Conservation (phyloP, 169 alveolate species). For the Theileria sp. region DNA sequence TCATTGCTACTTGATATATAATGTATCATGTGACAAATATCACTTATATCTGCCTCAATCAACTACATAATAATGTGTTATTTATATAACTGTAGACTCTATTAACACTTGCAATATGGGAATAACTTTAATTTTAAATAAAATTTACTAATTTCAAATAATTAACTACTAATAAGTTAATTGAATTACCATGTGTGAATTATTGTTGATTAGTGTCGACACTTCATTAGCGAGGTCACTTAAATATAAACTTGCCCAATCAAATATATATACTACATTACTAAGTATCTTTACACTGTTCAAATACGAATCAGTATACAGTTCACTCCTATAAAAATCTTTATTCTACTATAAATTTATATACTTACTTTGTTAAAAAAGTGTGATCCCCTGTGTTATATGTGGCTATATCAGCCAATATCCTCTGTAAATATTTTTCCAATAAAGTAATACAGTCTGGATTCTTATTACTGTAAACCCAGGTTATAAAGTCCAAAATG, state of each 20-base stretch:
- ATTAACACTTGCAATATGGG: background rate
- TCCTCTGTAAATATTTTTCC: constrained; percentile 36
- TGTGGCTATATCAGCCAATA: constrained; percentile 28
- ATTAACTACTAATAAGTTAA: background rate
- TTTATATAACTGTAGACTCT: background rate
- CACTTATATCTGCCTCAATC: constrained; percentile 15
- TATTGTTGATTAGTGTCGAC: background rate
- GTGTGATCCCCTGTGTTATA: constrained; percentile 27
- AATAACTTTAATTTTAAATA: too few species aligned
- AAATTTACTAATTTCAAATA: background rate
- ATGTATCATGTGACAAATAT: constrained; percentile 40
- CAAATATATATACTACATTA: constrained; percentile 36
- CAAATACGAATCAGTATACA: constrained; percentile 28
- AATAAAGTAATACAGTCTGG: constrained; percentile 46
- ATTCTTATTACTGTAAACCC: constrained; percentile 40
- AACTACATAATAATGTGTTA: constrained; percentile 9
- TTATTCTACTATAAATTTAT: background rate
- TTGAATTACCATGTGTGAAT: constrained; percentile 10
- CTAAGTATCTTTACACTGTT: constrained; percentile 34
- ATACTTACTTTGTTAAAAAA: constrained; percentile 7
- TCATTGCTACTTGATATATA: constrained; percentile 39
- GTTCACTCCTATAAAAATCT: background rate
- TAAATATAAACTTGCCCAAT: constrained; percentile 41
- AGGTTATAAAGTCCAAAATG: constrained; percentile 33
- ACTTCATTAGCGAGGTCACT: constrained; percentile 17